Evolutionary conservation across 2,329 filamentous ascomycete genomes (phyloP), one percentile per base, ranked within the genome.

Genomic region (Cladophialophora chaetospira): DNA sequence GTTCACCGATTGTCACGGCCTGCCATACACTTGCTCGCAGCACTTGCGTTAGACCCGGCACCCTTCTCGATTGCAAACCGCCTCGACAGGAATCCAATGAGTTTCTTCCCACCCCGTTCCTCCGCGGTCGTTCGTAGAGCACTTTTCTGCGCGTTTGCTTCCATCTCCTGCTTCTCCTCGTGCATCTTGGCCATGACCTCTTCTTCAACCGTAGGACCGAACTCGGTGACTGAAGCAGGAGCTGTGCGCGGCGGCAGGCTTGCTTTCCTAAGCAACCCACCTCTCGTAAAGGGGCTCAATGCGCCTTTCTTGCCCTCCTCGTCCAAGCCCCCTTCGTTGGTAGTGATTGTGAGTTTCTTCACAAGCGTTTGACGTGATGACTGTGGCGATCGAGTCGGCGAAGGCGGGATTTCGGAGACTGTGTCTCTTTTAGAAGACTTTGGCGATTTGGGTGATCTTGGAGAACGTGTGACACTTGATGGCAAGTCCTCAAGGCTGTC

Each of bases 281-380:
- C 57, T 46, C 55, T 53, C 3, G 52, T 65, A 43, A 66, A 66
- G 5, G 64, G 63, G 36, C 64, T 66, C 29, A 62, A 35, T n/a
- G 62, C 61, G 13, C 57, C 44, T 29, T 45, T 53, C 40, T 36
- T 58, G 19, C 38, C 51, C 28, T 61, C 59, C 6, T 57, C 10
- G 29, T 63, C 52, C 17, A 61, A 61, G 15, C 61, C 42, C 4
- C 55, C 53, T 2, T 56, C 55, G 48, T 55, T 55, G 17, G 59
- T 61, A 19, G 47, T 60, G 38, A 64, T 46, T 6, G 61, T 63
- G 26, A 63, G 52, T 40, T 60, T 61, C 48, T 58, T 64, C 35
- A 49, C 58, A 23, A 61, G 45, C 17, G 44, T 50, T 21, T 53
- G 51, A 31, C 62, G 50, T 33, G 53, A 43, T 19, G 44, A 57